These are phyloP conservation scores for Sclerotiophoma versabilis DNA, from an alignment of 2,329 filamentous ascomycete genomes.

Conservation along the genomic window DNA sequence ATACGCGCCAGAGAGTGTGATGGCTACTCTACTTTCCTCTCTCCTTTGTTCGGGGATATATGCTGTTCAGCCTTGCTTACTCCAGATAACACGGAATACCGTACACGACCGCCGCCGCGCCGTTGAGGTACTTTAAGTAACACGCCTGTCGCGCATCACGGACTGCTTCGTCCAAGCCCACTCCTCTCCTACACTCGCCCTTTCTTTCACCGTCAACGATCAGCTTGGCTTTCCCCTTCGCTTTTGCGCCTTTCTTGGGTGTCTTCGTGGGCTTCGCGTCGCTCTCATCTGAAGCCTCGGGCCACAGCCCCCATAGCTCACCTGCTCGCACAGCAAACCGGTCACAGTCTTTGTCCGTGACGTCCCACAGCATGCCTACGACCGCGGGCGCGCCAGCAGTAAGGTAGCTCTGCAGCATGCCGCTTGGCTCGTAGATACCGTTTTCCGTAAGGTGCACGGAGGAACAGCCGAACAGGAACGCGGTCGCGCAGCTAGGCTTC, in stretches of 20 bases:
- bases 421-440: constrained; percentile 84
- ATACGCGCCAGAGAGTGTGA: too few species aligned
- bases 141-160: constrained; percentile 78
- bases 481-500: constrained; percentile 69
- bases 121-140: constrained; percentile 88
- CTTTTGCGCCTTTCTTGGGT: constrained; percentile 30
- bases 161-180: constrained; percentile 78
- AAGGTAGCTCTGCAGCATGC: constrained; percentile 90
- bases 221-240: constrained; percentile 39
- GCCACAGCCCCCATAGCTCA: constrained; percentile 83
- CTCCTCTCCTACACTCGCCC: constrained; percentile 32
- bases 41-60: too few species aligned
- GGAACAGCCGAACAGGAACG: constrained; percentile 93
- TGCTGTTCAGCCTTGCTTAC: too few species aligned
- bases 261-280: constrained; percentile 31
- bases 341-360: constrained; percentile 97
- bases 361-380: constrained; percentile 95
- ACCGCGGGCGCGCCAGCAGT: constrained; percentile 81
- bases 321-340: constrained; percentile 82
- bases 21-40: too few species aligned
- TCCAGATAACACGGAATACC: constrained; percentile 88
- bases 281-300: constrained; percentile 47
- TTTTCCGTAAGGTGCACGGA: constrained; percentile 81
- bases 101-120: constrained; percentile 91
- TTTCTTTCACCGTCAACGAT: constrained; percentile 31